These are phyloP conservation scores for Penicillium egyptiacum DNA, from an alignment of 495 filamentous ascomycete genomes.

Conservation along the genomic window DNA sequence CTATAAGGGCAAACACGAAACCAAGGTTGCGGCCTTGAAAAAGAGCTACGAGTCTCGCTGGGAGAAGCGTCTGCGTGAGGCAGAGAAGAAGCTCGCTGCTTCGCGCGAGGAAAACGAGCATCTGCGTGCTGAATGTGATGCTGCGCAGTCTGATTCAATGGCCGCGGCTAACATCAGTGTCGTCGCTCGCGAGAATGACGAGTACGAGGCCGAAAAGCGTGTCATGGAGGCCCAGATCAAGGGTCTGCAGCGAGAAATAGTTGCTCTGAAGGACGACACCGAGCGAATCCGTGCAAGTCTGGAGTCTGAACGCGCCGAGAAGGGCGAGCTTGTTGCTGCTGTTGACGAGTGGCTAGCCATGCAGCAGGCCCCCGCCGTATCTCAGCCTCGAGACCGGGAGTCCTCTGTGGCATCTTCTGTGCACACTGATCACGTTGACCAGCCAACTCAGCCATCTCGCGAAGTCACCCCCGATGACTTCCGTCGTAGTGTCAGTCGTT, in stretches of 20 bases:
- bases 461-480: slow-evolving; percentile 26
- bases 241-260: slow-evolving; percentile 67
- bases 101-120: slow-evolving; percentile 72
- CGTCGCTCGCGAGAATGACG: slow-evolving; percentile 46
- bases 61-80: slow-evolving; percentile 78
- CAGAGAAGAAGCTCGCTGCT: slow-evolving; percentile 67
- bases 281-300: slow-evolving; percentile 59
- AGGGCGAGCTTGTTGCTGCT: slow-evolving; percentile 87
- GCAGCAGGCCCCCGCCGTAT: slow-evolving; percentile 34
- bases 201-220: slow-evolving; percentile 50
- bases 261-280: slow-evolving; percentile 63
- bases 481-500: slow-evolving; percentile 29
- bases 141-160: slow-evolving; percentile 55
- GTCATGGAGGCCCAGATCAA: slow-evolving; percentile 64
- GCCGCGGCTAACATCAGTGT: slow-evolving; percentile 48
- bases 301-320: slow-evolving; percentile 82
- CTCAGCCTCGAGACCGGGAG: slow-evolving; percentile 20
- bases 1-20: slow-evolving; percentile 97
- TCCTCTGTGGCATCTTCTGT: slow-evolving; percentile 25
- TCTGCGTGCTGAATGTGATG: slow-evolving; percentile 61
- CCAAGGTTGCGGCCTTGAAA: slow-evolving; percentile 89
- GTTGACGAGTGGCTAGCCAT: slow-evolving; percentile 85
- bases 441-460: slow-evolving; percentile 15
- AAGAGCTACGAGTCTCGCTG: slow-evolving; percentile 89
- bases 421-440: slow-evolving; percentile 12